These are phyloP conservation scores for Penstemon eatonii DNA, from an alignment of 257 asterid species.

Conservation along the genomic window DNA sequence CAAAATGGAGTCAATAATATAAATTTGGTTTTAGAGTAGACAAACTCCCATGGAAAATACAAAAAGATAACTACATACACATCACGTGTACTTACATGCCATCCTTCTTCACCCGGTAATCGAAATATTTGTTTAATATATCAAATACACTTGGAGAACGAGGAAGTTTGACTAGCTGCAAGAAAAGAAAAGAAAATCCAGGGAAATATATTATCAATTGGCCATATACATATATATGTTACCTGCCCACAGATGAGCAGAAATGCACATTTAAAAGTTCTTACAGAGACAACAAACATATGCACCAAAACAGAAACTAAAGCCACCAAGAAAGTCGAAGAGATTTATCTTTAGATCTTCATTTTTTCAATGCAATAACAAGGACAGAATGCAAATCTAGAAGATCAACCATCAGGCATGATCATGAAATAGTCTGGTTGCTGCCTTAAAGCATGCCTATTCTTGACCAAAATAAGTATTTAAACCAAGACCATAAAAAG, in stretches of 20 bases:
- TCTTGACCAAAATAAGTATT: conserved; percentile 5
- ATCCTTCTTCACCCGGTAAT: conserved; percentile 54
- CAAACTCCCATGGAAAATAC: conserved; percentile 1
- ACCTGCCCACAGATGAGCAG: neutral
- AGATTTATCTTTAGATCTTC: neutral
- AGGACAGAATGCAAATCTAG: neutral
- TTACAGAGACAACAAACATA: neutral
- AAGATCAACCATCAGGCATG: neutral
- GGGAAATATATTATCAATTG: conserved; percentile 11
- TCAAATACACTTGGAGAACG: conserved; percentile 65
- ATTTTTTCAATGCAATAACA: neutral
- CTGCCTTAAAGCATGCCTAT: neutral
- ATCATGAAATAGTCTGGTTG: neutral
- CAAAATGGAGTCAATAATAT: neutral
- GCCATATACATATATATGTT: neutral
- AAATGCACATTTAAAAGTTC: neutral
- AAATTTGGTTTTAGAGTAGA: conserved; percentile 8
- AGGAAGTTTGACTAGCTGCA: conserved; percentile 81
- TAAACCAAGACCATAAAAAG: conserved; percentile 1
- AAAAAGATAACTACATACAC: neutral
- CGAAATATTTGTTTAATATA: conserved; percentile 57
- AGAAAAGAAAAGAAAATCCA: conserved; percentile 16
- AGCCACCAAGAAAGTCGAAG: neutral
- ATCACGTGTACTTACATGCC: conserved; percentile 44
- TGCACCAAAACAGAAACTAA: neutral